Base-by-base conservation (phyloP, 2,329 filamentous ascomycete species). In the Hyphodiscus sp. region DNA sequence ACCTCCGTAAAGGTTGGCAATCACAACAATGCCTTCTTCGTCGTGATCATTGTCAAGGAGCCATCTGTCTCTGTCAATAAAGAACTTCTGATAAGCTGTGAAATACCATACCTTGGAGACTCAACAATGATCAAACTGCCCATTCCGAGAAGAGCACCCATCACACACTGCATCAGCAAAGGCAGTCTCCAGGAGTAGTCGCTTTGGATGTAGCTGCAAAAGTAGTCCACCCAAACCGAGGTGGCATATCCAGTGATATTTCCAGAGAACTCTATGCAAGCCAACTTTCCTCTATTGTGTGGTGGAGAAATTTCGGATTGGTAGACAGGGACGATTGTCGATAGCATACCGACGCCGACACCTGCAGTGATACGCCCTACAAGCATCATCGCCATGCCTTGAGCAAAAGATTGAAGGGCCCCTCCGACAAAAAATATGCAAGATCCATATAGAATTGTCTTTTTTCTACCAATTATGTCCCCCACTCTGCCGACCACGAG, bases 1-100 rank as follows among this genome's bases (percentile, higher is more conserved):
- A 67, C 88, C 90, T 52, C 94, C 94, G 66, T 97, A 97, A 7
- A 99, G 78, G 68, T 97, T 97, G 55, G 94, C 94, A 73, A 99
- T 97, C 47, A 99, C 94, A 26, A 96, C 86, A 72, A 99, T 96
- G 50, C 94, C 94, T 70, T 99, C 94, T 70, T 99, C 94, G 67
- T 99, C 94, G 66, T 96, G 89, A 64, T 99, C 94, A 67, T 96
- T 96, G 68, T 99, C 94, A 47, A 99, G 78, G 9, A 99, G 82
- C 94, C 94, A 99, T 75, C 92, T 94, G 61, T 9, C 45, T 30
- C n/a, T n/a, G 33, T 61, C 53, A 60, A 58, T 50, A 43, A 23
- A 11, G 52, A 45, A 20, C 47, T 19, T 19, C 26, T 45, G 38
- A 38, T 30, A 10, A 42, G 41, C 48, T 10, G 23, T 8, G 26